These are phyloP conservation scores for Podospora appendiculata DNA, from an alignment of 495 filamentous ascomycete species.

Conservation along the genomic window DNA sequence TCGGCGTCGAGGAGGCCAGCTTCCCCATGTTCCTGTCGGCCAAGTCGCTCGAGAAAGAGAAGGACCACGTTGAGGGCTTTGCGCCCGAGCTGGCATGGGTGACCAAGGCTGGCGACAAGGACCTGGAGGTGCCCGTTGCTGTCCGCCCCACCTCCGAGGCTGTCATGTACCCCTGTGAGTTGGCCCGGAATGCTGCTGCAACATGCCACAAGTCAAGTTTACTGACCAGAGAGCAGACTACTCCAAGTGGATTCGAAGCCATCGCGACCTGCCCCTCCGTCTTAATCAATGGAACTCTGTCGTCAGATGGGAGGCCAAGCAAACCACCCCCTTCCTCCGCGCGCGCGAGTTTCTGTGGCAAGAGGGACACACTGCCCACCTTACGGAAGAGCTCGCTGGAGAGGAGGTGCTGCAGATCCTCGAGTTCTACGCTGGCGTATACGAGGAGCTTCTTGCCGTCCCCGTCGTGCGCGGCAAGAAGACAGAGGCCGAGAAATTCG, in stretches of 20 bases:
- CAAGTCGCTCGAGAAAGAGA: slow-evolving; percentile 87
- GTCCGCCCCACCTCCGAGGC: slow-evolving; percentile 94
- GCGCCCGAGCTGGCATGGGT: slow-evolving; percentile 98
- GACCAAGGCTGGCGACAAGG: slow-evolving; percentile 83
- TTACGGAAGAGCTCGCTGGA: slow-evolving; percentile 67
- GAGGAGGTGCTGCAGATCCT: slow-evolving; percentile 87
- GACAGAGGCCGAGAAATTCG: slow-evolving; percentile 93
- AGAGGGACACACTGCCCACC: slow-evolving; percentile 93
- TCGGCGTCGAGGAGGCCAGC: slow-evolving; percentile 90
- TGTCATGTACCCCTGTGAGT: slow-evolving; percentile 66
- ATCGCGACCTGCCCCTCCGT: slow-evolving; percentile 85
- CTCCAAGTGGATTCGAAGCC: slow-evolving; percentile 89
- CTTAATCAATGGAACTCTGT: slow-evolving; percentile 99
- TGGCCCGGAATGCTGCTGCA: no score
- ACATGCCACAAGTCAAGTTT: no score
- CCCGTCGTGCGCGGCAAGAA: slow-evolving; percentile 86
- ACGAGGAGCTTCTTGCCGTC: slow-evolving; percentile 87
- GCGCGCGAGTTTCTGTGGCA: slow-evolving; percentile 97
- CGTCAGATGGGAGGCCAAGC: slow-evolving; percentile 92
- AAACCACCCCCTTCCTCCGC: slow-evolving; percentile 89
- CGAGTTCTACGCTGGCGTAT: slow-evolving; percentile 84
- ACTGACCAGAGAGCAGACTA: slow-evolving; percentile 44
- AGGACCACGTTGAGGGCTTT: slow-evolving; percentile 95
- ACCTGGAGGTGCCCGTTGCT: slow-evolving; percentile 89
- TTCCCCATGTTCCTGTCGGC: slow-evolving; percentile 92